These are phyloP conservation scores for Vitis riparia DNA, from an alignment of 164 flowering plant genomes.

Conservation along the genomic window DNA sequence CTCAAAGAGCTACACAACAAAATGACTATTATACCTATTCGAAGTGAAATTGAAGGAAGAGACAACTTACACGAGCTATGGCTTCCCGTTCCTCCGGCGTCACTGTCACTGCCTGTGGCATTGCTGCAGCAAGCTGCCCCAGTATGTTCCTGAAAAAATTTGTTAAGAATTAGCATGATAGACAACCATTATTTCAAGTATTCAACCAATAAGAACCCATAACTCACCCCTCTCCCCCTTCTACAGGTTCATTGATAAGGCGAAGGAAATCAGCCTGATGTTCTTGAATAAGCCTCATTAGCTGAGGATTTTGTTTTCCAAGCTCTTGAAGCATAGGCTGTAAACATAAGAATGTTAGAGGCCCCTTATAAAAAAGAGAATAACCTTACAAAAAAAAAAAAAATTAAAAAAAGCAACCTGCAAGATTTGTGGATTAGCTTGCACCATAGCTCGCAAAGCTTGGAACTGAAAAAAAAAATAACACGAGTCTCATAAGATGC, in stretches of 20 bases:
- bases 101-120: constrained; percentile 80
- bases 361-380: neutral
- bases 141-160: constrained; percentile 40
- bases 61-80: constrained; percentile 72
- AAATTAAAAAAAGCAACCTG: constrained; percentile 40
- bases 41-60: neutral
- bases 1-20: too few species aligned
- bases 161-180: neutral
- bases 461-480: constrained; percentile 46
- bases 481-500: neutral
- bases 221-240: constrained; percentile 58
- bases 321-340: constrained; percentile 84
- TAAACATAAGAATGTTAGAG: neutral
- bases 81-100: constrained; percentile 94
- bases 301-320: constrained; percentile 70
- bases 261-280: constrained; percentile 75
- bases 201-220: neutral
- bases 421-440: constrained; percentile 74
- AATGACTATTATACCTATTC: too few species aligned
- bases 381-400: neutral
- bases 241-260: constrained; percentile 67
- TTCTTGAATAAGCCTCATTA: constrained; percentile 70
- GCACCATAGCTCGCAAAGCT: constrained; percentile 71
- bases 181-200: neutral
- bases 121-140: constrained; percentile 54